Base-by-base conservation (phyloP, 257 asterid species). In the Fraxinus anomala region DNA sequence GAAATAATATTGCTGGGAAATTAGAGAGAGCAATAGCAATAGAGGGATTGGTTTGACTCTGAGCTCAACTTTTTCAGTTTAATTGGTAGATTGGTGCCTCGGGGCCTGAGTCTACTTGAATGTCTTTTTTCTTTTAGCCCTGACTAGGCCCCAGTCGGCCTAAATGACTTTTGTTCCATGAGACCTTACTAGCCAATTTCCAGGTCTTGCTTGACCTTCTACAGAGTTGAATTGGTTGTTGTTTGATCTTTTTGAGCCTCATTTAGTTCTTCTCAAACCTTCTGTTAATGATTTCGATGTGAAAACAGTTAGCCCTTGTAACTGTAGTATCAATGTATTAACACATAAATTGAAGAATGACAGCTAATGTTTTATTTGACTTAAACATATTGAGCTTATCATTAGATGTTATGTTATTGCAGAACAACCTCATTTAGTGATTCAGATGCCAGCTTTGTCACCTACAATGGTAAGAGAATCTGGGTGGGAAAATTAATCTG, bases 231-330 rank as follows among this genome's bases (percentile, higher is more conserved):
- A n/a, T n/a, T 61, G 31, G 31, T 61, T 23, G 7, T 61, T 23
- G 3, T 3, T 61, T 23, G 5, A 56, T 56, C 14, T 23, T 9
- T n/a, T n/a, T 9, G 68, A 61, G 33, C 21, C 49, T 16, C 70
- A 17, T 51, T 17, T 21, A 49, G 26, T 44, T 49, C 11, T 2
- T 84, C 33, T 63, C 30, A 5, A 10, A 23, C 31, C 34, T 63
- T 75, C 68, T 56, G 67, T 78, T 67, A 34, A 63, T 67, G 70
- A 54, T 47, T 76, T 49, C 61, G 68, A 74, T 47, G 44, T 47
- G 56, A 61, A 39, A 42, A 44, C 39, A 79, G 51, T 66, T 56
- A 77, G 73, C 65, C 40, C 63, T 67, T 11, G 73, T 70, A 71
- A 34, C 75, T 54, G 23, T 17, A 67, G 36, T 73, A 51, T 39